Conservation (phyloP, 768 basidiomycete species). For the Amanita brunnescens region DNA sequence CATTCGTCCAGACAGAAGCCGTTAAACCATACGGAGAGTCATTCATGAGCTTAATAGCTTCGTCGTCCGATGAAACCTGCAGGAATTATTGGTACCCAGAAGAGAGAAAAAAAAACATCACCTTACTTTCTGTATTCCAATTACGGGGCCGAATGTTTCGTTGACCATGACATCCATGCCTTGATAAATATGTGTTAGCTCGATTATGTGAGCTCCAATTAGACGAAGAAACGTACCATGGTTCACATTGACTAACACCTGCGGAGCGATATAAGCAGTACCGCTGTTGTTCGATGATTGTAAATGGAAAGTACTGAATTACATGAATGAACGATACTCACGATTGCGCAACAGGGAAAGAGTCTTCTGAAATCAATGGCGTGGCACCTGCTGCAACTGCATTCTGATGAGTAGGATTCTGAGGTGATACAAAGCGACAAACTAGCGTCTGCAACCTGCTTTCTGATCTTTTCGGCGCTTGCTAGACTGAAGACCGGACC, state of each 20-base stretch:
- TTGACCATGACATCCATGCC: constrained; percentile 32
- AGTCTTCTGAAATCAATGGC: constrained; percentile 56
- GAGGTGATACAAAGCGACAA: constrained; percentile 12
- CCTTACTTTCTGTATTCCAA: constrained; percentile 85
- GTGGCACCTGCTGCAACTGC: constrained; percentile 74
- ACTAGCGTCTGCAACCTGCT: constrained; percentile 84
- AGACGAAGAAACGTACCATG: constrained; percentile 64
- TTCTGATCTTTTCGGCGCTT: constrained; percentile 77
- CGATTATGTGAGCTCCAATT: constrained; percentile 81
- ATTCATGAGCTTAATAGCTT: constrained; percentile 90
- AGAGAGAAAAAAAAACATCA: background rate
- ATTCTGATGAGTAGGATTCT: background rate
- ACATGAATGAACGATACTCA: constrained; percentile 24
- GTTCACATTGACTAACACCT: constrained; percentile 82
- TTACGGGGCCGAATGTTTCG: constrained; percentile 89
- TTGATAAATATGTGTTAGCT: background rate
- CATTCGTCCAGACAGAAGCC: constrained; percentile 89
- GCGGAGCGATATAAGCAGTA: constrained; percentile 83
- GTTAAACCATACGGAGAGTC: constrained; percentile 94
- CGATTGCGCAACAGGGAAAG: constrained; percentile 62
- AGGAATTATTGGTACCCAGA: background rate
- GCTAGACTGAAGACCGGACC: constrained; percentile 91
- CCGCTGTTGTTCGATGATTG: constrained; percentile 35
- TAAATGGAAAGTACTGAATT: background rate
- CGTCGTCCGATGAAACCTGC: constrained; percentile 75